Conservation (phyloP, 2,329 filamentous ascomycete genomes). For the Tolypocladium sp. region DNA sequence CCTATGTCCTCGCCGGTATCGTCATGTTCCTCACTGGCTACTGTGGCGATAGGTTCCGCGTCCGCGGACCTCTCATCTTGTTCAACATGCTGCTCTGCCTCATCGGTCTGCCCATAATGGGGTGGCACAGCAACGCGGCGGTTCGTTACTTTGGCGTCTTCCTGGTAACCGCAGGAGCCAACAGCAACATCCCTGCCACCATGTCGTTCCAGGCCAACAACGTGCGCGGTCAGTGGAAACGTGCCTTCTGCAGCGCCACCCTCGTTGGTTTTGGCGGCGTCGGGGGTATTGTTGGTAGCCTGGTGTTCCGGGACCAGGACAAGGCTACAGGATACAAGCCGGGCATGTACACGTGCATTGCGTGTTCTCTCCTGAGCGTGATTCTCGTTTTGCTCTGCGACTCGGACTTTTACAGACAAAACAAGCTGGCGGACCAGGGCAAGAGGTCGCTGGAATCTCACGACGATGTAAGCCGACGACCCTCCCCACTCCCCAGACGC, state of each 20-base stretch:
- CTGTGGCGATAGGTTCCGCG: constrained; percentile 55
- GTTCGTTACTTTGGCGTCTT: constrained; percentile 69
- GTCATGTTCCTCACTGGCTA: constrained; percentile 52
- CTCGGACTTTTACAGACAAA: constrained; percentile 31
- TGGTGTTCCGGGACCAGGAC: constrained; percentile 60
- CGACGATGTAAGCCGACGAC: constrained; percentile 32
- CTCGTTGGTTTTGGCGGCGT: constrained; percentile 70
- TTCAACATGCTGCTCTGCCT: constrained; percentile 58
- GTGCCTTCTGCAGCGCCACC: constrained; percentile 67
- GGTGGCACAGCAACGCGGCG: constrained; percentile 46
- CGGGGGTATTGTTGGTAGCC: constrained; percentile 66
- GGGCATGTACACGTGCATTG: constrained; percentile 46
- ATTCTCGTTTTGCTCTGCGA: constrained; percentile 33
- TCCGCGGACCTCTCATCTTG: constrained; percentile 57
- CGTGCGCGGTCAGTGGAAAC: constrained; percentile 81
- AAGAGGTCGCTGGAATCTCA: constrained; percentile 39
- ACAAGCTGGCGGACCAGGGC: constrained; percentile 42
- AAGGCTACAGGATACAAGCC: constrained; percentile 40
- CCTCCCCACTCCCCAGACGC: neutral
- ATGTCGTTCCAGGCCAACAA: constrained; percentile 84
- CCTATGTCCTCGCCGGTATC: constrained; percentile 56
- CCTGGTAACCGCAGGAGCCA: constrained; percentile 65
- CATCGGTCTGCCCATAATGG: constrained; percentile 64
- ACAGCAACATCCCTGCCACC: constrained; percentile 65
- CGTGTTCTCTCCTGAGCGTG: constrained; percentile 36